Evolutionary conservation across 306 rosid genomes (phyloP).

Genomic region (Cucumis melo): DNA sequence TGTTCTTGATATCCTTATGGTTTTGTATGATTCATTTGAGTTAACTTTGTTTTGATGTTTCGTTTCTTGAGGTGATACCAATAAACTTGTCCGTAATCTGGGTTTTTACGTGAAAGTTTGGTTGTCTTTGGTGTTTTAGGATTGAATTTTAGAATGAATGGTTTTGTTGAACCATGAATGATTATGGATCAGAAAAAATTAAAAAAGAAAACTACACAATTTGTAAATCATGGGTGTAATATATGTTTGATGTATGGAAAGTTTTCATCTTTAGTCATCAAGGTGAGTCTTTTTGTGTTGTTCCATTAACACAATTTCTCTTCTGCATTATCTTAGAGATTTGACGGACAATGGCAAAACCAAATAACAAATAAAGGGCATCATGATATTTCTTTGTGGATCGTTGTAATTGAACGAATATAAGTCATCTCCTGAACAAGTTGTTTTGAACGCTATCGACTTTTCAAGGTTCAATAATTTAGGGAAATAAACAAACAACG

Average conservation of each 20-base stretch:
- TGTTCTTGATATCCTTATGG: background rate
- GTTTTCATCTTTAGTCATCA: background rate
- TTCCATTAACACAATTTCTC: background rate
- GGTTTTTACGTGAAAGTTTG: background rate
- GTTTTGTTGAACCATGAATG: background rate
- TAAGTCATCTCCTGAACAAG: too few species aligned
- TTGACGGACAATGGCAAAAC: too few species aligned
- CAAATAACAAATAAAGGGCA: too few species aligned
- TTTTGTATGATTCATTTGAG: background rate
- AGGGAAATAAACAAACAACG: too few species aligned
- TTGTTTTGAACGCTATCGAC: too few species aligned
- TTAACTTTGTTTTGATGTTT: background rate
- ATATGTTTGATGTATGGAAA: background rate
- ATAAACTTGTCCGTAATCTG: background rate
- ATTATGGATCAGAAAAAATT: background rate
- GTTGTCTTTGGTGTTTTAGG: background rate
- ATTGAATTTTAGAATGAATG: background rate
- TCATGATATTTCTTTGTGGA: too few species aligned
- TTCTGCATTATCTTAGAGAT: too few species aligned
- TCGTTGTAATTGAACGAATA: too few species aligned
- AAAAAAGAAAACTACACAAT: background rate
- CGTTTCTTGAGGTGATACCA: background rate
- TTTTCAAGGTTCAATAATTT: too few species aligned
- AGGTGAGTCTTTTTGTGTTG: background rate
- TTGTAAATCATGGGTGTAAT: background rate